These are phyloP conservation scores for Boletellus sp. DNA, from an alignment of 768 basidiomycete genomes.

Conservation along the genomic window DNA sequence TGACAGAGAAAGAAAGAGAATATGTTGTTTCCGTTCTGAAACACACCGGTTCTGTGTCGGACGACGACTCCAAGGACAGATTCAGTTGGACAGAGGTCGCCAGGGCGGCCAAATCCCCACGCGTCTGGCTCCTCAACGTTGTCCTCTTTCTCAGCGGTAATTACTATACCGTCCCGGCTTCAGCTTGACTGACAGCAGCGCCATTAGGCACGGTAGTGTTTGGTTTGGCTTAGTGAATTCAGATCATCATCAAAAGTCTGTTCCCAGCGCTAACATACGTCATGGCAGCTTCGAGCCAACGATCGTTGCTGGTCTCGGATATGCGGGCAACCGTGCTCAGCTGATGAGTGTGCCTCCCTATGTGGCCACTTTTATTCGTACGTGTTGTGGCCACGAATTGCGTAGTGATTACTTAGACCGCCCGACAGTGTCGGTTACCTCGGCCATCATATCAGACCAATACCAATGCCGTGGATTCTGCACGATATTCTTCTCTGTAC, in stretches of 20 bases:
- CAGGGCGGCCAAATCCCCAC: slow-evolving; percentile 46
- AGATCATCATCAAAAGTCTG: background rate
- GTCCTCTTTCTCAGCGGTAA: slow-evolving; percentile 52
- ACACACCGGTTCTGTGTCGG: slow-evolving; percentile 30
- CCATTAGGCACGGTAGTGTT: slow-evolving; percentile 16
- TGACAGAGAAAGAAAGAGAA: slow-evolving; percentile 47
- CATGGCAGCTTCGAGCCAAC: slow-evolving; percentile 63
- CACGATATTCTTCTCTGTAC: slow-evolving; percentile 40
- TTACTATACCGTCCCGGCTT: background rate
- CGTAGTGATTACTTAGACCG: background rate
- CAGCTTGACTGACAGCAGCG: background rate
- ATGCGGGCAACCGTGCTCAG: slow-evolving; percentile 49
- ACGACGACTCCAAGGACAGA: slow-evolving; percentile 40
- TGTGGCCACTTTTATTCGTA: slow-evolving; percentile 43
- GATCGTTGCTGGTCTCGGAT: slow-evolving; percentile 63
- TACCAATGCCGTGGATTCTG: slow-evolving; percentile 50
- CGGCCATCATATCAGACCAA: slow-evolving; percentile 52
- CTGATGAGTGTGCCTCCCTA: slow-evolving; percentile 61
- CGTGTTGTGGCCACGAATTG: slow-evolving; percentile 12
- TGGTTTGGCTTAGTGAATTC: slow-evolving; percentile 25
- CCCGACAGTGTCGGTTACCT: slow-evolving; percentile 35
- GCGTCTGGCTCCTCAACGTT: slow-evolving; percentile 50
- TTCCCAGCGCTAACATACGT: background rate
- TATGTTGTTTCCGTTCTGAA: slow-evolving; percentile 36
- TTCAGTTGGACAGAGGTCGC: slow-evolving; percentile 59